These are phyloP conservation scores for Diaporthe amygdali DNA, from an alignment of 2,329 filamentous ascomycete species.

Conservation along the genomic window DNA sequence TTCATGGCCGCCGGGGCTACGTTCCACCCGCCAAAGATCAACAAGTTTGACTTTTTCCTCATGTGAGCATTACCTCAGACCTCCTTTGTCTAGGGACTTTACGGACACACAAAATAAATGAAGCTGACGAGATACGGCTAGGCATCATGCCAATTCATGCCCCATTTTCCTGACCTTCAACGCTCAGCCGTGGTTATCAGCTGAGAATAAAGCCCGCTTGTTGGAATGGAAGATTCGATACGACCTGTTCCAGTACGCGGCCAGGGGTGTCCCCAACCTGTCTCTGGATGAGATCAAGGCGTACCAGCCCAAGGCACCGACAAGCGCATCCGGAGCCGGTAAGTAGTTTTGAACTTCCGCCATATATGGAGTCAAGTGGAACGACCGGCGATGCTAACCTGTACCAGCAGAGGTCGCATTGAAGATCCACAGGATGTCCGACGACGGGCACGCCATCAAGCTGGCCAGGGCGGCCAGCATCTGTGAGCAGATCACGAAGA, in stretches of 20 bases:
- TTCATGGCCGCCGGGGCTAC: constrained; percentile 60
- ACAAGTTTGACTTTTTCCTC: constrained; percentile 83
- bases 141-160: constrained; percentile 75
- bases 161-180: constrained; percentile 79
- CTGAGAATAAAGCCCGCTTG: constrained; percentile 67
- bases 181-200: constrained; percentile 63
- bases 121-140: constrained; percentile 41
- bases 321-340: constrained; percentile 47
- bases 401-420: constrained; percentile 35
- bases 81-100: background rate
- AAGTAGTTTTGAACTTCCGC: constrained; percentile 28
- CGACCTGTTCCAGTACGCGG: constrained; percentile 77
- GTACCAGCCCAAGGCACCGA: constrained; percentile 58
- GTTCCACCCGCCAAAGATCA: constrained; percentile 65
- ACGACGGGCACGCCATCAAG: constrained; percentile 86
- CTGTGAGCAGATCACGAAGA: constrained; percentile 57
- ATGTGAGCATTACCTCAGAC: constrained; percentile 46
- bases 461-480: constrained; percentile 72
- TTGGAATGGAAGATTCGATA: constrained; percentile 83
- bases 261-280: constrained; percentile 67
- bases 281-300: constrained; percentile 60
- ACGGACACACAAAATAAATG: background rate
- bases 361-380: background rate
- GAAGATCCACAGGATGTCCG: constrained; percentile 54
- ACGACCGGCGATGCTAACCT: background rate